Percentiles rank a stretch among this genome's conserved stretches.
Evolutionary conservation across 257 asterid genomes (phyloP).

Genomic region (Paulownia fortunei): DNA sequence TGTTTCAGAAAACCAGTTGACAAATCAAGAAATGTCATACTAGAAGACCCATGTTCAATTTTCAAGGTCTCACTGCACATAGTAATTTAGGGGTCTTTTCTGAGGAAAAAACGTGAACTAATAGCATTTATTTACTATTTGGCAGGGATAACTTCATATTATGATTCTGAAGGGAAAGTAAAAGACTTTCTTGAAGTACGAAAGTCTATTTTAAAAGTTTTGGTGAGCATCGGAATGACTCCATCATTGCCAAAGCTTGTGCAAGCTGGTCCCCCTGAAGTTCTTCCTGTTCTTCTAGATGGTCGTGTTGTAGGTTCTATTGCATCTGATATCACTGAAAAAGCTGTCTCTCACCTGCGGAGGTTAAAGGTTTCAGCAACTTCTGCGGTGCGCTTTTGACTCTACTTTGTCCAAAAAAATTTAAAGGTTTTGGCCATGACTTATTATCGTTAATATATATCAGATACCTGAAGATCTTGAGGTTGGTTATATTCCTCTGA

Average conservation of each 20-base stretch:
- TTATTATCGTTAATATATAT: constrained; percentile 24
- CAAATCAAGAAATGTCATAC: constrained; percentile 1
- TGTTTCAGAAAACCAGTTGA: constrained; percentile 12
- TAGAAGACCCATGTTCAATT: neutral
- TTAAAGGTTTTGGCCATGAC: neutral
- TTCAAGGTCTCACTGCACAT: constrained; percentile 10
- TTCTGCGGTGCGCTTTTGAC: constrained; percentile 59
- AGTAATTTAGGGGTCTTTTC: neutral
- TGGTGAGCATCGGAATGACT: constrained; percentile 79
- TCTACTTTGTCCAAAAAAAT: neutral
- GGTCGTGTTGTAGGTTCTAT: constrained; percentile 89
- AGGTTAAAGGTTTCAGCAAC: constrained; percentile 72
- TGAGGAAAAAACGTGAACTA: neutral
- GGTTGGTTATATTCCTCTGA: constrained; percentile 93
- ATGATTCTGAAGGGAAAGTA: constrained; percentile 69
- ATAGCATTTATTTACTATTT: constrained; percentile 23
- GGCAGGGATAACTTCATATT: constrained; percentile 88
- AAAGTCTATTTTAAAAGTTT: constrained; percentile 55
- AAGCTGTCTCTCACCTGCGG: constrained; percentile 74
- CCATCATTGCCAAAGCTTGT: constrained; percentile 76
- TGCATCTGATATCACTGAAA: constrained; percentile 62
- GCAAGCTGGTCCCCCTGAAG: constrained; percentile 91
- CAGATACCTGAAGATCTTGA: constrained; percentile 97
- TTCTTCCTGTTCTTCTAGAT: constrained; percentile 85
- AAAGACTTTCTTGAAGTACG: constrained; percentile 75